Conservation (phyloP, 2,329 filamentous ascomycete genomes). For the Stachybotrys echinatus region DNA sequence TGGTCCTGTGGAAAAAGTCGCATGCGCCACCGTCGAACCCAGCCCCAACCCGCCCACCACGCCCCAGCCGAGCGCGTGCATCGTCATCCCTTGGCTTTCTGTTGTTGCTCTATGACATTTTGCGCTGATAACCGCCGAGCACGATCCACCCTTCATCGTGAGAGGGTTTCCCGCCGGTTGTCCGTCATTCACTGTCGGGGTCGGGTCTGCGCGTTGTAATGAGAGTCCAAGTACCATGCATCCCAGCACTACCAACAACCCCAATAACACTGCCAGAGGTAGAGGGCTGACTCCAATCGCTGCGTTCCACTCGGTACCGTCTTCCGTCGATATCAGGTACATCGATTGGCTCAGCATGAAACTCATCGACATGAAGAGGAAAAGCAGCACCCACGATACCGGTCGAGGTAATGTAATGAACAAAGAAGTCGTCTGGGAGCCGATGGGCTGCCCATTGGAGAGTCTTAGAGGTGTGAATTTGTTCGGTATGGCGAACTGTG, state of each 20-base stretch:
- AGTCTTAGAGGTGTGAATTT: conserved; percentile 32
- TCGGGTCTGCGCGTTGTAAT: conserved; percentile 31
- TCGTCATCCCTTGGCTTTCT: conserved; percentile 27
- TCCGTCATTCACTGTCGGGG: conserved; percentile 26
- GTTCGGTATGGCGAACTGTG: conserved; percentile 31
- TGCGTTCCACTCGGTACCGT: conserved; percentile 11
- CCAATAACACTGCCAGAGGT: conserved; percentile 35
- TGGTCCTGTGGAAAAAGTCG: neutral
- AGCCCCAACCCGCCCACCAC: conserved; percentile 32
- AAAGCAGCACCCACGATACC: conserved; percentile 37
- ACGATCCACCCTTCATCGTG: conserved; percentile 38
- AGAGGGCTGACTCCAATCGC: conserved; percentile 37
- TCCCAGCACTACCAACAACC: conserved; percentile 29
- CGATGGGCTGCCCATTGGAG: conserved; percentile 36
- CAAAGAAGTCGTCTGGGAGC: conserved; percentile 40
- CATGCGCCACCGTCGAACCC: conserved; percentile 27
- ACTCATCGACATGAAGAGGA: conserved; percentile 35
- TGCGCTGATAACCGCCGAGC: conserved; percentile 47
- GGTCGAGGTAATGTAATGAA: conserved; percentile 45
- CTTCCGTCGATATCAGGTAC: conserved; percentile 26
- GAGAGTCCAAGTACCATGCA: conserved; percentile 31
- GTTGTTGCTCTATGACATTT: conserved; percentile 35
- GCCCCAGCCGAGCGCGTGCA: conserved; percentile 37
- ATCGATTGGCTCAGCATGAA: conserved; percentile 43
- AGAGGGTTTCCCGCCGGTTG: conserved; percentile 41